Percentiles rank a stretch among this genome's conserved stretches.
Evolutionary conservation across 352 stramenopile species (phyloP).

Genomic region (Phytophthora niederhauseri): DNA sequence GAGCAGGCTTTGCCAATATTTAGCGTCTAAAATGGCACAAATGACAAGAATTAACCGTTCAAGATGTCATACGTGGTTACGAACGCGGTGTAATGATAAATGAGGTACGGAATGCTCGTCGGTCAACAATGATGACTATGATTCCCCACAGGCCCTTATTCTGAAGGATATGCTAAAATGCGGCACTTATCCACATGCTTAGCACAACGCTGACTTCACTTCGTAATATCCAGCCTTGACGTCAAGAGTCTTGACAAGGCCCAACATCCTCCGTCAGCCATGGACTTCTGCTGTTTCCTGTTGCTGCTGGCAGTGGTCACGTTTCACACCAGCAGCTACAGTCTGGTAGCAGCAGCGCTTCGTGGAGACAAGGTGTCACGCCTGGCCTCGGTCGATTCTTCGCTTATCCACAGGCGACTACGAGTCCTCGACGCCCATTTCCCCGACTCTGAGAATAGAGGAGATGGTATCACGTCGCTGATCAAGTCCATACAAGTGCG

Average conservation of each 20-base stretch:
- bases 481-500: not conserved
- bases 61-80: too few species aligned
- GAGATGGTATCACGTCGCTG: not conserved
- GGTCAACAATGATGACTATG: too few species aligned
- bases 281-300: not conserved
- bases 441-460: not conserved
- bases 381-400: not conserved
- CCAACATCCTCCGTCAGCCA: not conserved
- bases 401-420: not conserved
- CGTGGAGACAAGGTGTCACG: not conserved
- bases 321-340: not conserved
- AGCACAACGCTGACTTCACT: too few species aligned
- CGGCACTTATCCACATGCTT: too few species aligned
- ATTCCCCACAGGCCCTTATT: too few species aligned
- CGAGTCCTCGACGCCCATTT: not conserved
- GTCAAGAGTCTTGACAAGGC: not conserved
- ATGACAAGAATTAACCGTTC: too few species aligned
- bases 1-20: too few species aligned
- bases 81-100: too few species aligned
- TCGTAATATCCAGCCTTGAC: not conserved
- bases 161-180: too few species aligned
- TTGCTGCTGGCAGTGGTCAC: not conserved
- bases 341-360: not conserved
- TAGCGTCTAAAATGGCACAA: too few species aligned
- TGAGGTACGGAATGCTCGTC: too few species aligned